A percentile compares a stretch with the other conserved stretches of the same genome.
Conservation (phyloP, 352 stramenopile species). For the Globisporangium ultimum region DNA sequence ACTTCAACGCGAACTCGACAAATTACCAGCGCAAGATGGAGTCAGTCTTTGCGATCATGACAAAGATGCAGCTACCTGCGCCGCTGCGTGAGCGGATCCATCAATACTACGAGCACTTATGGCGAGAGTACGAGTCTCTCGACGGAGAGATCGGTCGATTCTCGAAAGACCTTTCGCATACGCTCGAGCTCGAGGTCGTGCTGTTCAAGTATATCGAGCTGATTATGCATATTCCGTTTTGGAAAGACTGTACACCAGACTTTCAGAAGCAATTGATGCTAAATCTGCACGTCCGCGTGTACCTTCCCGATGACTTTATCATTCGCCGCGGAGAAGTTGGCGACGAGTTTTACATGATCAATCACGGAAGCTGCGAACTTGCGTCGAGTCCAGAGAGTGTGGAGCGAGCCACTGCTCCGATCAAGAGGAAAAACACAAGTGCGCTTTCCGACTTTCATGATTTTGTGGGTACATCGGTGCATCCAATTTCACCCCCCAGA, state of each 20-base stretch:
- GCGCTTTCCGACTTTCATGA: neutral
- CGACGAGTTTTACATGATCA: slow-evolving; percentile 67
- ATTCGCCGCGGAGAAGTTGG: slow-evolving; percentile 43
- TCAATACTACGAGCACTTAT: slow-evolving; percentile 64
- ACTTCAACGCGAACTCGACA: slow-evolving; percentile 46
- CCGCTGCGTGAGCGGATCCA: slow-evolving; percentile 53
- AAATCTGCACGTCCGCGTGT: slow-evolving; percentile 43
- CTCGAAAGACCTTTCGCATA: slow-evolving; percentile 50
- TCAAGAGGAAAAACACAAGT: neutral
- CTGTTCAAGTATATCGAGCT: slow-evolving; percentile 67
- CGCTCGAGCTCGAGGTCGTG: slow-evolving; percentile 55
- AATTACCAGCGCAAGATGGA: slow-evolving; percentile 67
- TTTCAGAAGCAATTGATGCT: slow-evolving; percentile 57
- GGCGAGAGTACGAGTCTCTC: slow-evolving; percentile 56
- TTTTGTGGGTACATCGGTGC: neutral
- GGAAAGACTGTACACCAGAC: slow-evolving; percentile 38
- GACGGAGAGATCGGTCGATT: slow-evolving; percentile 47
- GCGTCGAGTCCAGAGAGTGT: slow-evolving; percentile 13
- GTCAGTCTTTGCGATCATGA: slow-evolving; percentile 44
- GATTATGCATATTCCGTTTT: slow-evolving; percentile 35
- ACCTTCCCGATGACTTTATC: slow-evolving; percentile 62
- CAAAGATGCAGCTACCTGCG: slow-evolving; percentile 37
- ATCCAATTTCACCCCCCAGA: neutral
- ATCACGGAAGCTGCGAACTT: slow-evolving; percentile 44
- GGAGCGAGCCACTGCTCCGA: slow-evolving; percentile 8